These are phyloP conservation scores for Colletotrichum sp. DNA, from an alignment of 2,329 filamentous ascomycete species.

Conservation along the genomic window DNA sequence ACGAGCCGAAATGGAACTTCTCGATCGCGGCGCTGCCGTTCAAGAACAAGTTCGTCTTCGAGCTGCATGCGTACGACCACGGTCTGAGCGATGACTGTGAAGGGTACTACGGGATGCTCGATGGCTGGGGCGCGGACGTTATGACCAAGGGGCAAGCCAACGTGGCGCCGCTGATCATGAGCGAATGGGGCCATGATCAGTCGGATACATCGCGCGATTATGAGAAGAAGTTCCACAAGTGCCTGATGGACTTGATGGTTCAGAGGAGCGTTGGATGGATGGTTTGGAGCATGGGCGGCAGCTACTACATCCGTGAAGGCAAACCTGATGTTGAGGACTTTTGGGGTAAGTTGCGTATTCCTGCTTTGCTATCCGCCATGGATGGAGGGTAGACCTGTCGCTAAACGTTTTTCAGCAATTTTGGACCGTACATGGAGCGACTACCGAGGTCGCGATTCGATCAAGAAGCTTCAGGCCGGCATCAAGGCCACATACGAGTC, in stretches of 20 bases:
- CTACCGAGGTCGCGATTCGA: background rate
- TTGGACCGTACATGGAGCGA: constrained; percentile 1
- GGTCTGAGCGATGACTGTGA: background rate
- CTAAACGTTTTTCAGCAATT: background rate
- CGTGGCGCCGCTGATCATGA: constrained; percentile 12
- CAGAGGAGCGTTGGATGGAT: constrained; percentile 42
- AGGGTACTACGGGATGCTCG: background rate
- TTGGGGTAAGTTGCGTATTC: constrained; percentile 39
- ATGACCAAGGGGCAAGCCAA: background rate
- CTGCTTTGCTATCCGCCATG: fast-evolving
- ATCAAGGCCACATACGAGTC: constrained; percentile 3
- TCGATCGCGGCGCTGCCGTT: constrained; percentile 42
- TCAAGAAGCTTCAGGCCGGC: constrained; percentile 1
- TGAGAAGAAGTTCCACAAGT: constrained; percentile 45
- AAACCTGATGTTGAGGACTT: constrained; percentile 51
- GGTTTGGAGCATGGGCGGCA: constrained; percentile 54
- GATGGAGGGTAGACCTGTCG: background rate
- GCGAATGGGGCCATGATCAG: constrained; percentile 16
- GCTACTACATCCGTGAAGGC: constrained; percentile 53
- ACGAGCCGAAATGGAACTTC: constrained; percentile 9
- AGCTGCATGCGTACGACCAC: constrained; percentile 42
- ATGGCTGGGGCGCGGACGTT: background rate
- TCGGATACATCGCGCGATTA: background rate
- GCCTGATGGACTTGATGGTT: constrained; percentile 44
- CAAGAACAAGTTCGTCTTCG: constrained; percentile 46